Evolutionary conservation across 768 basidiomycete species (phyloP), one percentile per base, ranked within the genome.

Genomic region (Phaffia tasmanica): DNA sequence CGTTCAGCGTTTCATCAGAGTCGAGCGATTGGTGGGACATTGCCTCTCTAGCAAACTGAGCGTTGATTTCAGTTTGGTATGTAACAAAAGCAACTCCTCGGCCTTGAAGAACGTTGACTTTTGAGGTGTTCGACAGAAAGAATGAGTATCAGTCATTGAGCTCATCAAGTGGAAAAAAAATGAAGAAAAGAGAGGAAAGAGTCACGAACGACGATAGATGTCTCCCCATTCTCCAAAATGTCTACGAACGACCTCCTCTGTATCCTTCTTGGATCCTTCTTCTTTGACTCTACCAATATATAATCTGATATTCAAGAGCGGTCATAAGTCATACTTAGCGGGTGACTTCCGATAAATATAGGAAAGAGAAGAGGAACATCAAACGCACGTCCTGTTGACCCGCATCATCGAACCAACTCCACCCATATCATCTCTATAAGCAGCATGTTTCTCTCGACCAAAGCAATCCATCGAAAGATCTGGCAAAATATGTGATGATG

Each of bases 401-500:
- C 93, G 79, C 72, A 87, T 88, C 79, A 98, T 98, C 68, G 88
- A 91, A 16, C 95, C 95, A 35, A 98, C 94, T 78, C 95, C 95
- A 72, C 95, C 95, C 95, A 99, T 98, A 75, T 99, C 95, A 75
- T 99, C 95, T 68, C 94, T 81, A 77, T 99, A 99, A 77, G 95
- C 92, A 0, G 92, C 79, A 76, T 97, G 95, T 78, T 97, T 97
- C 79, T 95, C 92, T 56, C 95, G 81, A 0, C 89, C 91, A 74
- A 99, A 99, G 75, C 91, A 94, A 76, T 99, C 95, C 75, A 94
- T 89, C 8, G 92, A 89, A 54, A 85, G 85, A 77, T 98, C 94
- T 0, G 93, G 89, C 15, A 94, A 79, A 14, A 82, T 53, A 62
- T 82, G 81, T 48, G 78, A 75, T 0, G 83, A 81, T 67, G 87